These are phyloP conservation scores for Capronia epimyces DNA, from an alignment of 2,329 filamentous ascomycete genomes.

Conservation along the genomic window DNA sequence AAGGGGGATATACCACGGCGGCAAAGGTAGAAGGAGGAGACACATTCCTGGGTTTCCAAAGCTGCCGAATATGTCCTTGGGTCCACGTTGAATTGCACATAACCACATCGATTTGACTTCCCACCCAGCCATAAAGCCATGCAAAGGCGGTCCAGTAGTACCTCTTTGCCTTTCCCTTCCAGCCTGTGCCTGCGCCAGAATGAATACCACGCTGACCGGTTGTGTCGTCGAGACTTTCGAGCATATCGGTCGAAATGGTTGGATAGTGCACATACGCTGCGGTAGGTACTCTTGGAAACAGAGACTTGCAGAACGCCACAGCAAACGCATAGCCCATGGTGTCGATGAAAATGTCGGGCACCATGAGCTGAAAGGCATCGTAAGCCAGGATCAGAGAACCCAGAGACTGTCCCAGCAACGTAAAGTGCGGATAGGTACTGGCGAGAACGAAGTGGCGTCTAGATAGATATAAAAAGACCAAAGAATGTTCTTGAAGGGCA, in stretches of 20 bases:
- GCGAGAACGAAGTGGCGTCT: slow-evolving; percentile 81
- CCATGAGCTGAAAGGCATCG: slow-evolving; percentile 86
- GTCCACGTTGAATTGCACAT: slow-evolving; percentile 99
- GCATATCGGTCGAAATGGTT: slow-evolving; percentile 97
- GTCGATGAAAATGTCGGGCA: slow-evolving; percentile 90
- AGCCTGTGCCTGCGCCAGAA: slow-evolving; percentile 70
- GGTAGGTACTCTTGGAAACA: slow-evolving; percentile 76
- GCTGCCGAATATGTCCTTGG: slow-evolving; percentile 67
- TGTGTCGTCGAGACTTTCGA: slow-evolving; percentile 67
- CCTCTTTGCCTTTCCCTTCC: slow-evolving; percentile 66
- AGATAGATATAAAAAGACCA: slow-evolving; percentile 85
- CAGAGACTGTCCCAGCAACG: slow-evolving; percentile 85
- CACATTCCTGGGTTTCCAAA: slow-evolving; percentile 59
- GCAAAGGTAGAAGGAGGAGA: slow-evolving; percentile 48
- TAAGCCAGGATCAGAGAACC: slow-evolving; percentile 82
- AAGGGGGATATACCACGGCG: slow-evolving; percentile 81
- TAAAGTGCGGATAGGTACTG: slow-evolving; percentile 85
- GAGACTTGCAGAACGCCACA: slow-evolving; percentile 70
- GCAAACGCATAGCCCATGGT: slow-evolving; percentile 98
- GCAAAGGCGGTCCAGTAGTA: slow-evolving; percentile 86
- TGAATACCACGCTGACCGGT: slow-evolving; percentile 68
- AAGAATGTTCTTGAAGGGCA: slow-evolving; percentile 70
- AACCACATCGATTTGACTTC: slow-evolving; percentile 79
- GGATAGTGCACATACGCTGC: slow-evolving; percentile 96
- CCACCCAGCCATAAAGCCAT: slow-evolving; percentile 72